Evolutionary conservation across 1,284 basidiomycete genomes (phyloP).

Genomic region (Naganishia albida): DNA sequence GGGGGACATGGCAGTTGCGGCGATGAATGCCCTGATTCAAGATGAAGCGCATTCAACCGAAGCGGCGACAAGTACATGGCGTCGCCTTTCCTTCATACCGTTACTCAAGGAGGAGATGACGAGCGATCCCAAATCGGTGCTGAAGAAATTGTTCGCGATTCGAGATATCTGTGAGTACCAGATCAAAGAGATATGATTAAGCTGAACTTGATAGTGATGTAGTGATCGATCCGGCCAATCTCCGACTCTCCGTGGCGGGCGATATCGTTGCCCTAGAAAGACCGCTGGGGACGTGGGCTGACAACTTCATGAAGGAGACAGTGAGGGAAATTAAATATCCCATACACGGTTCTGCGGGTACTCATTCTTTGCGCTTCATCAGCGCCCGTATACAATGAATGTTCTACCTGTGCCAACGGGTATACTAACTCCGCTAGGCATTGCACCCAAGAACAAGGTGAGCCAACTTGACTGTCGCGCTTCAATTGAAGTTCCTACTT

Average conservation of each 20-base stretch:
- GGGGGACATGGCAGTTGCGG: too few relatives aligned
- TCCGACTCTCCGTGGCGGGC: slow-evolving; percentile 85
- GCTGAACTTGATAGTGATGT: slow-evolving; percentile 14
- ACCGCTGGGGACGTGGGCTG: slow-evolving; percentile 72
- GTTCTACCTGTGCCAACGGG: slow-evolving; percentile 69
- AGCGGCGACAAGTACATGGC: neutral
- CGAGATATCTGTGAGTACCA: slow-evolving; percentile 64
- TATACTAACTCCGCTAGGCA: slow-evolving; percentile 74
- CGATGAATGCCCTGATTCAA: too few relatives aligned
- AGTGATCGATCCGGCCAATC: slow-evolving; percentile 77
- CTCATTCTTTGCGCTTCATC: neutral
- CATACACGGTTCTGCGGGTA: too few relatives aligned
- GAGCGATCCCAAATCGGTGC: slow-evolving; percentile 69
- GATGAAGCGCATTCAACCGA: neutral
- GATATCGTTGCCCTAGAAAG: slow-evolving; percentile 71
- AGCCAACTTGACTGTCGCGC: too few relatives aligned
- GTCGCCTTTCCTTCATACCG: slow-evolving; percentile 58
- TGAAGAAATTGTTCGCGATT: slow-evolving; percentile 72
- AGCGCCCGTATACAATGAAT: slow-evolving; percentile 61
- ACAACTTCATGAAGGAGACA: slow-evolving; percentile 67
- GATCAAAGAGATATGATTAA: slow-evolving; percentile 69
- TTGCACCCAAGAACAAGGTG: slow-evolving; percentile 70
- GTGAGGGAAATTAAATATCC: slow-evolving; percentile 59
- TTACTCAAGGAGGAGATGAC: slow-evolving; percentile 71
- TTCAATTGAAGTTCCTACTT: too few relatives aligned